These are phyloP conservation scores for Scenedesmus sp. DNA, from an alignment of 163 green algal genomes.

Conservation along the genomic window DNA sequence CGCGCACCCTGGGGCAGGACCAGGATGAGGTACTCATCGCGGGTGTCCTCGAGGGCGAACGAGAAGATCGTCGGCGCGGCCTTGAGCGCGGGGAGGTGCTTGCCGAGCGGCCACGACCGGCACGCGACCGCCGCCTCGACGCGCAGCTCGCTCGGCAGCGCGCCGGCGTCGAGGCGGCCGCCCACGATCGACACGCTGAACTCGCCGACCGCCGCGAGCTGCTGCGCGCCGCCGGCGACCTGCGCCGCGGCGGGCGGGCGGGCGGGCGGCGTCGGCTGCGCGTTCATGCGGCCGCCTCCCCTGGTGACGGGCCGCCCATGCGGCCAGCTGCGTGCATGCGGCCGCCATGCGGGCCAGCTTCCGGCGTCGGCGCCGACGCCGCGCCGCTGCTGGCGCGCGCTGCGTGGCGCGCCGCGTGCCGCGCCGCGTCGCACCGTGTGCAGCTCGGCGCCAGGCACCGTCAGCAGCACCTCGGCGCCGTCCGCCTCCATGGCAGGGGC, in stretches of 20 bases:
- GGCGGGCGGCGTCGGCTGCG: not conserved
- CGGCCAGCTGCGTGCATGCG: no score
- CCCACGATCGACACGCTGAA: conserved; percentile 20
- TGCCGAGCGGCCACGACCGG: conserved; percentile 10
- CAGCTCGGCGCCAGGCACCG: conserved; percentile 26
- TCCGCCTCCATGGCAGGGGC: no score
- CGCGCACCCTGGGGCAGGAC: conserved; percentile 34
- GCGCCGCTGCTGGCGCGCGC: not conserved
- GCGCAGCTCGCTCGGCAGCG: not conserved
- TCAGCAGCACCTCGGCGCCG: conserved; percentile 22
- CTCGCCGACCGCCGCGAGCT: conserved; percentile 11
- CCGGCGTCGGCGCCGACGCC: not conserved
- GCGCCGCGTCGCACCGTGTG: conserved; percentile 25
- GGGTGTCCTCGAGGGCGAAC: conserved; percentile 29
- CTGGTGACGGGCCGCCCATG: no score
- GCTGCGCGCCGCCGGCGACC: conserved; percentile 33
- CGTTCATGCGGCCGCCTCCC: no score
- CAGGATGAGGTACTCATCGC: conserved; percentile 23
- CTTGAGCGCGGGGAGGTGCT: conserved; percentile 44
- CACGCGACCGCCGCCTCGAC: conserved; percentile 20
- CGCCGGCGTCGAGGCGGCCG: not conserved
- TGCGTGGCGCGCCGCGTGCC: not conserved
- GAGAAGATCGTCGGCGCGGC: conserved; percentile 37
- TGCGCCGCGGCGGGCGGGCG: not conserved
- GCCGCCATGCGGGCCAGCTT: no score